phyloP scores from a whole-genome alignment of 2,329 filamentous ascomycete genomes.

The Diaporthe helianthi region DNA sequence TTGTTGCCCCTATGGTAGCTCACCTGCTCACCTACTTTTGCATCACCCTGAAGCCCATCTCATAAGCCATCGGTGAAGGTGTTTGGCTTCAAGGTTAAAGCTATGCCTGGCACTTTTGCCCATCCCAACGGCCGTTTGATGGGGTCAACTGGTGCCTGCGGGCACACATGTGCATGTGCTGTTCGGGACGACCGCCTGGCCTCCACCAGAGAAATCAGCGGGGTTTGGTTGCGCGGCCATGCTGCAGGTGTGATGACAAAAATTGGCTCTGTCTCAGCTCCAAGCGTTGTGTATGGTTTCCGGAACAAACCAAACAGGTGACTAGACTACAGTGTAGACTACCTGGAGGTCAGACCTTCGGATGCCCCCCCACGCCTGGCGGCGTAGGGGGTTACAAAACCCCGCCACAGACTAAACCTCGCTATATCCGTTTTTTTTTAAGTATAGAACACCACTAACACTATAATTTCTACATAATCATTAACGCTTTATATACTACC shows the following conservation, averaged over 20 bases:
- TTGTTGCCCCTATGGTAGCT: background rate
- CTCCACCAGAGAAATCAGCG: background rate
- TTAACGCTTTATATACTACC: too few species aligned
- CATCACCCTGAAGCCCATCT: background rate
- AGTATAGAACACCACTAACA: too few species aligned
- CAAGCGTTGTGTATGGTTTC: slow-evolving; percentile 1
- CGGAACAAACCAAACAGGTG: background rate
- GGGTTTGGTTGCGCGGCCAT: slow-evolving; percentile 17
- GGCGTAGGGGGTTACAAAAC: too few species aligned
- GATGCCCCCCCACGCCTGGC: too few species aligned
- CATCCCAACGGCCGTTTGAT: slow-evolving; percentile 5
- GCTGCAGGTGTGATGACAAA: slow-evolving; percentile 10
- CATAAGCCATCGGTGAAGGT: background rate
- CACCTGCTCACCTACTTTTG: too few species aligned
- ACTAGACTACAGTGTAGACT: background rate
- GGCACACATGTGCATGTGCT: too few species aligned
- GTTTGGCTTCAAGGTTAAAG: slow-evolving; percentile 22
- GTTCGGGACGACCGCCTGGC: background rate
- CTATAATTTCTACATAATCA: too few species aligned
- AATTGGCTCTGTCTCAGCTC: too few species aligned
- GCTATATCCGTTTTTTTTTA: too few species aligned
- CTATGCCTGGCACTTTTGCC: background rate
- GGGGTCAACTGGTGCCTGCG: too few species aligned
- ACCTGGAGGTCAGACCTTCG: too few species aligned
- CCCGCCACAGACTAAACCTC: too few species aligned